A percentile compares a stretch with the other conserved stretches of the same genome.
These are phyloP conservation scores for Cyclanthera cordifolia DNA, from an alignment of 306 rosid genomes.

Conservation along the genomic window DNA sequence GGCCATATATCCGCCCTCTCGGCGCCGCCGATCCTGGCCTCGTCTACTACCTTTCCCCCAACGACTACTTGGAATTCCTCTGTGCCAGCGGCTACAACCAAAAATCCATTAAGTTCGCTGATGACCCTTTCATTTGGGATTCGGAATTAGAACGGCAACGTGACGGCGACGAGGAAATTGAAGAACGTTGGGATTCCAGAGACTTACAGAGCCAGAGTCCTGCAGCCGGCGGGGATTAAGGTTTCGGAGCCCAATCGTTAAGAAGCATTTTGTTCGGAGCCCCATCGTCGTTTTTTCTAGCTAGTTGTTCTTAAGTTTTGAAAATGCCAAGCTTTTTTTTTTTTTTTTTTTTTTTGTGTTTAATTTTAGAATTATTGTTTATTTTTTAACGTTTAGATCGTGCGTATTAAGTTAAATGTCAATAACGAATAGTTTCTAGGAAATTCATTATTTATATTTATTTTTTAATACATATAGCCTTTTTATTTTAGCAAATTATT, in stretches of 20 bases:
- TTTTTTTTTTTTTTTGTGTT: not conserved
- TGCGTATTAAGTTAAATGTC: too few relatives aligned
- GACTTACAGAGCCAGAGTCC: slow-evolving; percentile 26
- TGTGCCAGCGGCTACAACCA: slow-evolving; percentile 40
- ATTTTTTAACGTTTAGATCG: too few relatives aligned
- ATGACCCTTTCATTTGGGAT: slow-evolving; percentile 23
- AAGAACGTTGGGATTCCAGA: slow-evolving; percentile 61
- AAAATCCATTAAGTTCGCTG: slow-evolving; percentile 19
- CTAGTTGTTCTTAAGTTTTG: too few relatives aligned
- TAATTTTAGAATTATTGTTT: too few relatives aligned
- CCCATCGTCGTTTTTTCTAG: slow-evolving; percentile 30
- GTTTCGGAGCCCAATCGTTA: slow-evolving; percentile 29
- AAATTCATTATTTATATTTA: too few relatives aligned
- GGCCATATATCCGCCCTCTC: slow-evolving; percentile 63
- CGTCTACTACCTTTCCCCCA: slow-evolving; percentile 41
- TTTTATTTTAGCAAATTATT: too few relatives aligned
- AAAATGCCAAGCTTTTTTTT: too few relatives aligned
- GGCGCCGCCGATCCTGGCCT: slow-evolving; percentile 70
- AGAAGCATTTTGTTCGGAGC: slow-evolving; percentile 48
- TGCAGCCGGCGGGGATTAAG: slow-evolving; percentile 27
- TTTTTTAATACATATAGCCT: too few relatives aligned
- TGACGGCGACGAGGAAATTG: slow-evolving; percentile 33
- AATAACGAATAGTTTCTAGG: too few relatives aligned
- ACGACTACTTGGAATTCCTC: slow-evolving; percentile 53
- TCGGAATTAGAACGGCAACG: slow-evolving; percentile 27